A percentile compares a stretch with the other conserved stretches of the same genome.
These are phyloP conservation scores for Chalciporus piperatoides DNA, from an alignment of 1,284 basidiomycete genomes.

Conservation along the genomic window DNA sequence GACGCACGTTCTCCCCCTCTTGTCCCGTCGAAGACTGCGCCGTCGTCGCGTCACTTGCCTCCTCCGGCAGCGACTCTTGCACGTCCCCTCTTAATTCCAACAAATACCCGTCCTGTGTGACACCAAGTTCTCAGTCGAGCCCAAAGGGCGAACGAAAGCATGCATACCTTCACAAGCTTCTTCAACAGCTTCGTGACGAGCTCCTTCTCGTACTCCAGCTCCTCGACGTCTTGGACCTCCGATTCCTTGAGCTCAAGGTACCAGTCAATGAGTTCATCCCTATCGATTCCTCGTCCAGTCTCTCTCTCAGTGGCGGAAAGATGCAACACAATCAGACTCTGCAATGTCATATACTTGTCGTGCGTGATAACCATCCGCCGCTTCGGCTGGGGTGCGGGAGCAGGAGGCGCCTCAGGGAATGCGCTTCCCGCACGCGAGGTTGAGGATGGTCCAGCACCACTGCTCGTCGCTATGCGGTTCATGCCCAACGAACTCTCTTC, in stretches of 20 bases:
- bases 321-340: conserved; percentile 84
- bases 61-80: conserved; percentile 67
- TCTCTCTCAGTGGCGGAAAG: conserved; percentile 76
- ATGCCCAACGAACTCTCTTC: conserved; percentile 51
- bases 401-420: conserved; percentile 35
- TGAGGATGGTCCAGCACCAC: conserved; percentile 35
- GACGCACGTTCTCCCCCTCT: conserved; percentile 56
- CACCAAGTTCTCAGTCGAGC: not conserved
- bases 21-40: conserved; percentile 44
- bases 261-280: conserved; percentile 93
- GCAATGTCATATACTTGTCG: conserved; percentile 91
- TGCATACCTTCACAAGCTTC: conserved; percentile 85
- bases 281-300: conserved; percentile 75
- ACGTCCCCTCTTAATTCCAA: conserved; percentile 82
- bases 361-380: conserved; percentile 90
- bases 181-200: conserved; percentile 86
- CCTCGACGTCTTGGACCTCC: conserved; percentile 80
- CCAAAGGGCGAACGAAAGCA: not conserved
- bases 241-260: conserved; percentile 90
- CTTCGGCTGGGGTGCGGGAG: conserved; percentile 46
- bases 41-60: conserved; percentile 55
- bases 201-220: conserved; percentile 90
- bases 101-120: conserved; percentile 75
- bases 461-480: conserved; percentile 32
- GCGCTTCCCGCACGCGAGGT: conserved; percentile 40